Percentiles rank a stretch among this genome's conserved stretches.
Evolutionary conservation across 1,284 basidiomycete genomes (phyloP).

Genomic region (Exobasidium cylindrosporum): DNA sequence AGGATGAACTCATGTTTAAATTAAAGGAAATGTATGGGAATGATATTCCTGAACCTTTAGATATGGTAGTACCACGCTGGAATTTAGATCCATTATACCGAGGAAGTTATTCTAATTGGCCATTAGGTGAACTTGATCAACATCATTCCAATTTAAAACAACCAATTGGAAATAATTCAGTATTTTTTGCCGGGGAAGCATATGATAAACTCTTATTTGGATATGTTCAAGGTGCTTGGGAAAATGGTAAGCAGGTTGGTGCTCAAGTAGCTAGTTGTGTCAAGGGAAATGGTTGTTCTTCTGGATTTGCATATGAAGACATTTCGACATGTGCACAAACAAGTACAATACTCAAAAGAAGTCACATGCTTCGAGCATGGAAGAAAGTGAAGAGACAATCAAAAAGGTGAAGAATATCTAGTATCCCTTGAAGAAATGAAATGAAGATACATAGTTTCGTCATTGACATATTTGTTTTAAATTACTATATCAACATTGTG

Average conservation of each 20-base stretch:
- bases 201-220: neutral
- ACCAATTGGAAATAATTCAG: neutral
- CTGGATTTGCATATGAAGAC: neutral
- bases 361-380: neutral
- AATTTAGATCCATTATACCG: neutral
- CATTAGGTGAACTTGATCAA: neutral
- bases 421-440: no score
- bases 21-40: neutral
- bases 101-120: conserved; percentile 2
- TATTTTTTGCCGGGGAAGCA: neutral
- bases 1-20: neutral
- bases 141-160: neutral
- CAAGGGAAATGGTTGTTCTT: neutral
- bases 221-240: neutral
- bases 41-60: neutral
- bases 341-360: neutral
- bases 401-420: no score
- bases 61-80: neutral
- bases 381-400: no score
- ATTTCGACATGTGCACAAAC: neutral
- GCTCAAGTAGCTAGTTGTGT: neutral
- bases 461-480: no score
- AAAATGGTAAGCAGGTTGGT: neutral
- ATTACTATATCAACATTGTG: no score
- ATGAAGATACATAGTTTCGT: no score